A percentile compares a stretch with the other conserved stretches of the same genome.
phyloP scores from a whole-genome alignment of 2,329 filamentous ascomycete species.

The Chaetomiaceae sp. region DNA sequence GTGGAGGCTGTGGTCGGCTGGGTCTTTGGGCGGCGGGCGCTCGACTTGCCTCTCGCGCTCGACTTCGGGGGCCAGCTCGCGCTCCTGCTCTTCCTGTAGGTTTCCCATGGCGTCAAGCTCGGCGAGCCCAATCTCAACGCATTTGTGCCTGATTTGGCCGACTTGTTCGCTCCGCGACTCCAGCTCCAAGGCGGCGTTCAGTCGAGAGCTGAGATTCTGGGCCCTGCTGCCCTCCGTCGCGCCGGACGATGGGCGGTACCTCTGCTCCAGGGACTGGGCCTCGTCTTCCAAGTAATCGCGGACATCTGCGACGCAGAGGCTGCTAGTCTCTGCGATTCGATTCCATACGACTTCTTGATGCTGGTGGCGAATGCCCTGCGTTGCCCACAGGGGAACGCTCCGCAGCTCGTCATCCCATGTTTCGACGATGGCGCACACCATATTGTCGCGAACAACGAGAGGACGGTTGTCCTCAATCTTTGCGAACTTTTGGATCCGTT shows the following conservation, averaged over 20 bases:
- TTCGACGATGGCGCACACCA: slow-evolving; percentile 54
- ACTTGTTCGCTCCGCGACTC: slow-evolving; percentile 13
- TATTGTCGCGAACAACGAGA: slow-evolving; percentile 47
- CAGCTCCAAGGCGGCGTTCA: slow-evolving; percentile 1
- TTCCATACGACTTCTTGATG: slow-evolving; percentile 35
- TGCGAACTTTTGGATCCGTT: slow-evolving; percentile 38
- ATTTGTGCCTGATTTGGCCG: slow-evolving; percentile 30
- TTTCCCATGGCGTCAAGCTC: slow-evolving; percentile 24
- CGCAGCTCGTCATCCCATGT: slow-evolving; percentile 45
- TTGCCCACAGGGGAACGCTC: slow-evolving; percentile 53
- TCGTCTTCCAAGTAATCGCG: slow-evolving; percentile 48
- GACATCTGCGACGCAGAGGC: background rate
- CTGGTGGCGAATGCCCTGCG: slow-evolving; percentile 49
- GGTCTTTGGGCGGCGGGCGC: slow-evolving; percentile 34
- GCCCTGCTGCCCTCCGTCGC: background rate
- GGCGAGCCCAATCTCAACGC: slow-evolving; percentile 31
- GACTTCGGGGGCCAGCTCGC: slow-evolving; percentile 59
- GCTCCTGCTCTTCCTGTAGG: slow-evolving; percentile 61
- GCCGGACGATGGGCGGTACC: slow-evolving; percentile 40
- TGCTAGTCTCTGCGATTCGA: slow-evolving; percentile 18
- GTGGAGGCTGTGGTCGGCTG: slow-evolving; percentile 39
- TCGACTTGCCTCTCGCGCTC: slow-evolving; percentile 54
- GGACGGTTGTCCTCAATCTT: slow-evolving; percentile 5
- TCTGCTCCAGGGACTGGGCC: slow-evolving; percentile 42
- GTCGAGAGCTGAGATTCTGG: slow-evolving; percentile 1